Evolutionary conservation across 306 rosid genomes (phyloP), one percentile per base, ranked within the genome.

Genomic region (Alnus glutinosa): DNA sequence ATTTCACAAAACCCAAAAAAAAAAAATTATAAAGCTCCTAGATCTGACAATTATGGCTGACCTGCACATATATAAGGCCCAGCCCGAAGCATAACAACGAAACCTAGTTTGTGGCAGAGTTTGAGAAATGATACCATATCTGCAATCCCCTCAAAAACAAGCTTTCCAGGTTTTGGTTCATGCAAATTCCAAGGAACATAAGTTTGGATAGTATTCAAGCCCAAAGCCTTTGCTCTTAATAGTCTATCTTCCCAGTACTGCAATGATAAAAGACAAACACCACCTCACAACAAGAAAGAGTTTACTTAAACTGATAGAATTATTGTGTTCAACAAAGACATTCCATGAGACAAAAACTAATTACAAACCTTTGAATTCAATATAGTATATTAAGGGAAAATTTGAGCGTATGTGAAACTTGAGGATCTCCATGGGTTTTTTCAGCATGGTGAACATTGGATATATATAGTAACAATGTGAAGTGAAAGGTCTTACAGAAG

Each of bases 191-290:
- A 92, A 59, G 98, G 97, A 79, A 92, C 85, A 83, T 95, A 95
- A 70, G 95, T 91, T 78, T 92, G 97, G 85, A 95, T 91, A 0
- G 98, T 90, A 77, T 92, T 95, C 83, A 95, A 88, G 52, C 98
- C 98, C 90, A 95, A 79, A 3, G 98, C 96, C 86, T 89, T 95
- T 61, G 97, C 98, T 90, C 88, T 92, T 77, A 92, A 82, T 75
- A 95, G 77, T 85, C 98, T 92, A 84, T 95, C 98, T 77, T 95
- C 98, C 98, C 98, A 92, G 82, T 90, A 89, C 98, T 95, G 89
- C 87, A 83, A 71, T 67, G 68, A 58, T 71, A 80, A 74, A 76
- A 79, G 67, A 34, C 64, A 86, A 86, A 73, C 54, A 71, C 71
- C 54, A 68, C 32, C 79, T 9, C 32, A 73, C 74, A 19, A 48